Evolutionary conservation across 371 early-diverging fungal species (phyloP).

Genomic region (Smittium culicis): DNA sequence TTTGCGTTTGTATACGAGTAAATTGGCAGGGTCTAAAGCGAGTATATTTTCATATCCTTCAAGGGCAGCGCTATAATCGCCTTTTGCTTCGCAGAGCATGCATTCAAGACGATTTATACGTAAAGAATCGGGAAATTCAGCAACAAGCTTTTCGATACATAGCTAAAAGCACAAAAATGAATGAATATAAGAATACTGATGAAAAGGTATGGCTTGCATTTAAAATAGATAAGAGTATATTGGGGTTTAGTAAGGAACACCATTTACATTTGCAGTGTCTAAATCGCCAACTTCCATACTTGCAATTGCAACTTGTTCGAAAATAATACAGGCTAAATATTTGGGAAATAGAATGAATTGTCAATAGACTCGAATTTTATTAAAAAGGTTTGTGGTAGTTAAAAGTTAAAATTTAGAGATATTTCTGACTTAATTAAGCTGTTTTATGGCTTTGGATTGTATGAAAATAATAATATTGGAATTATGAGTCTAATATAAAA

Average conservation of each 20-base stretch:
- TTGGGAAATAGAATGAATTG: neutral
- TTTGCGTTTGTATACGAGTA: slow-evolving; percentile 48
- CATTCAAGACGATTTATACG: slow-evolving; percentile 56
- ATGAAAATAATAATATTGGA: too few relatives aligned
- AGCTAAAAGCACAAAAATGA: neutral
- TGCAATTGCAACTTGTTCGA: slow-evolving; percentile 68
- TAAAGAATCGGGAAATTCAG: slow-evolving; percentile 54
- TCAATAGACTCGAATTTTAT: neutral
- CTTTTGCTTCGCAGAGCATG: slow-evolving; percentile 7
- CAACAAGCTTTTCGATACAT: slow-evolving; percentile 39
- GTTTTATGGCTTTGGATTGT: too few relatives aligned
- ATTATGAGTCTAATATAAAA: neutral
- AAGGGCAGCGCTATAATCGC: neutral
- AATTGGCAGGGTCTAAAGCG: slow-evolving; percentile 17
- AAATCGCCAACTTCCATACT: slow-evolving; percentile 61
- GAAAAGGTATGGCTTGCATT: neutral
- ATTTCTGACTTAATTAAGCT: too few relatives aligned
- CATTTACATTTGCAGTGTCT: slow-evolving; percentile 42
- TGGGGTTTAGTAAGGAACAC: too few relatives aligned
- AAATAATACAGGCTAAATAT: slow-evolving; percentile 51
- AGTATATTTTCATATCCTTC: slow-evolving; percentile 16
- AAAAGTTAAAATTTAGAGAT: too few relatives aligned
- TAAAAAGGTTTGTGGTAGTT: too few relatives aligned
- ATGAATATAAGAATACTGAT: neutral
- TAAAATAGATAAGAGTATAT: too few relatives aligned